A percentile compares a stretch with the other conserved stretches of the same genome.
Conservation (phyloP, 495 filamentous ascomycete genomes). For the Haplographium delicatum region DNA sequence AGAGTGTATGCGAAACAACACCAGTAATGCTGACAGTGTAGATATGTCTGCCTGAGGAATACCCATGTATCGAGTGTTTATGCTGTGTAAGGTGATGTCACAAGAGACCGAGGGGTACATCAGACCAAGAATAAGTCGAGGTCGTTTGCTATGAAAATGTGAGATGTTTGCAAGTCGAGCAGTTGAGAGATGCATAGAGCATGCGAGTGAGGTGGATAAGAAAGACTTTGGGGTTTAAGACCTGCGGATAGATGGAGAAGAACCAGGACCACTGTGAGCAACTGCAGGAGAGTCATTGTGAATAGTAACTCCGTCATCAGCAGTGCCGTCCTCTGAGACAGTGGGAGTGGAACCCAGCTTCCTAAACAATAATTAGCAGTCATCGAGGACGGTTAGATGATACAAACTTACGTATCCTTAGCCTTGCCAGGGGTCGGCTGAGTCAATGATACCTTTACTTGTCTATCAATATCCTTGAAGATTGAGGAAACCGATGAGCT, state of each 20-base stretch:
- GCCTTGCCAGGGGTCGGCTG: slow-evolving; percentile 16
- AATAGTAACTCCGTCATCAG: slow-evolving; percentile 43
- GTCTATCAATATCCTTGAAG: slow-evolving; percentile 26
- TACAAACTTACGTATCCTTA: slow-evolving; percentile 20
- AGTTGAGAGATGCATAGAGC: background rate
- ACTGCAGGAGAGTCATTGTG: slow-evolving; percentile 42
- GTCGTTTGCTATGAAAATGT: background rate
- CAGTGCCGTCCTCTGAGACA: slow-evolving; percentile 38
- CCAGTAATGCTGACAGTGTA: slow-evolving; percentile 20
- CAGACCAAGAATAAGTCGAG: background rate
- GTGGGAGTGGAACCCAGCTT: slow-evolving; percentile 24
- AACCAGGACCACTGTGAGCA: slow-evolving; percentile 43
- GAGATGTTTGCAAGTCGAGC: background rate
- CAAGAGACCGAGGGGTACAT: slow-evolving; percentile 7
- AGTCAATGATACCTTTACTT: slow-evolving; percentile 17
- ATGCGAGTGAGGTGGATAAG: background rate
- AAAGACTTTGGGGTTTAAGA: no score
- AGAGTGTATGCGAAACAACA: slow-evolving; percentile 20
- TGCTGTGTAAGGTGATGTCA: background rate
- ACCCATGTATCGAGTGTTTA: slow-evolving; percentile 21
- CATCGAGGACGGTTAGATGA: background rate
- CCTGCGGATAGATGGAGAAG: slow-evolving; percentile 38
- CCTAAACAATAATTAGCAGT: slow-evolving; percentile 6
- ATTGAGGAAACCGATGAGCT: slow-evolving; percentile 6
- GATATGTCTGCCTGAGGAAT: slow-evolving; percentile 20